Conservation (phyloP, 2,329 filamentous ascomycete genomes). For the Colletotrichum tofieldiae region DNA sequence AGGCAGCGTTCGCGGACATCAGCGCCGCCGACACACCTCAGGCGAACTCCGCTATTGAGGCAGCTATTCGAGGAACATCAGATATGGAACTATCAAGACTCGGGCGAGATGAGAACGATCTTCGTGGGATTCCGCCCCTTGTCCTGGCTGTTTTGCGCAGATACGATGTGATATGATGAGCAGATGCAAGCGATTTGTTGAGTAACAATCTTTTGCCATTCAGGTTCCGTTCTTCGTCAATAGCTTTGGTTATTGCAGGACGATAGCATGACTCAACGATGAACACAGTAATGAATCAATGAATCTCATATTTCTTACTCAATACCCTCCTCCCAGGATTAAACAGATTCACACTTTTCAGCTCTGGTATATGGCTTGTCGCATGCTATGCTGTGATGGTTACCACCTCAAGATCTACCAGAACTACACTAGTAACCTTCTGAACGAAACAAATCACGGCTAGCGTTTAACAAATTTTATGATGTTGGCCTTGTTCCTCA, state of each 20-base stretch:
- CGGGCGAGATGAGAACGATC: constrained; percentile 27
- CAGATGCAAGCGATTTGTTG: no score
- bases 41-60: constrained; percentile 12
- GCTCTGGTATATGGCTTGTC: background rate
- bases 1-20: constrained; percentile 25
- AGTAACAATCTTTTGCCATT: background rate
- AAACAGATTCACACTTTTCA: background rate
- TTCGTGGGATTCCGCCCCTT: constrained; percentile 26
- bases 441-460: background rate
- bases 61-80: background rate
- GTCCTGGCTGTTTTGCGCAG: constrained; percentile 31
- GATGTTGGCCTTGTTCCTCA: background rate
- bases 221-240: background rate
- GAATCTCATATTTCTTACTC: background rate
- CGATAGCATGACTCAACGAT: background rate
- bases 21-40: constrained; percentile 16
- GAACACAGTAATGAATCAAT: constrained; percentile 22
- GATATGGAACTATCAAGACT: constrained; percentile 14
- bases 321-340: background rate
- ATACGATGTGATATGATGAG: constrained; percentile 23
- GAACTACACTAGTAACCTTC: background rate
- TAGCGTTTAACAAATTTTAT: background rate
- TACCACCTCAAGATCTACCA: background rate
- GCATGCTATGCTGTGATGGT: background rate
- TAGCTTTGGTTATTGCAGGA: no score